Evolutionary conservation across 1,284 basidiomycete genomes (phyloP), one percentile per base, ranked within the genome.

Genomic region (Heterobasidion annosum): DNA sequence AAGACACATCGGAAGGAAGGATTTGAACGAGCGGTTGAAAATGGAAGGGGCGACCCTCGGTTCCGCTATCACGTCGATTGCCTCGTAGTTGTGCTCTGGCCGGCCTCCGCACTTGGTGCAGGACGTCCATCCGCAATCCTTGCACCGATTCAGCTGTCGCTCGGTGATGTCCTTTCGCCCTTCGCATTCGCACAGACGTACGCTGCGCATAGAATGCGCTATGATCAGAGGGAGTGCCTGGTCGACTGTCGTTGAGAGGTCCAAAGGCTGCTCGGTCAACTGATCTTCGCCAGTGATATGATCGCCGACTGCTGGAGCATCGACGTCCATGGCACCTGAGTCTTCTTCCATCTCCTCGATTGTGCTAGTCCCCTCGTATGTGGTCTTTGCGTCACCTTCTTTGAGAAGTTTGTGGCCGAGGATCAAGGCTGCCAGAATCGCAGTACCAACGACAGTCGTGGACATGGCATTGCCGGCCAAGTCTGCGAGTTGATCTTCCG

Each of bases 391-490:
- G 46, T 81, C 68, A 1, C 88, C 88, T 1, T 71, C 68, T 59
- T 83, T 84, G 35, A 93, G 71, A 33, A 88, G 76, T 46, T 79
- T 77, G 63, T 76, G 77, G 5, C 83, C 82, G 1, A 86, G 70
- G 10, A 87, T 77, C 46, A 98, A 73, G 0, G 93, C 92, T 9
- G 90, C 83, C 43, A 97, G 72, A 62, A 98, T 92, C 60, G 91
- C 88, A 1, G 92, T 82, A 1, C 95, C 94, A 18, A 98, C 94
- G 12, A 98, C 94, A 0, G 94, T 98, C 0, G 94, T 91, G 0
- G 93, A 91, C 94, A 98, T 98, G 52, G 94, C 95, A 63, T 98
- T 98, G 1, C 94, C 94, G 10, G 94, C 95, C 8, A 98, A 77
- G 69, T 98, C 93, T 12, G 93, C 92, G 2, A 98, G 77, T 63